Evolutionary conservation across 768 basidiomycete genomes (phyloP).

Genomic region (Amanita polypyramis): DNA sequence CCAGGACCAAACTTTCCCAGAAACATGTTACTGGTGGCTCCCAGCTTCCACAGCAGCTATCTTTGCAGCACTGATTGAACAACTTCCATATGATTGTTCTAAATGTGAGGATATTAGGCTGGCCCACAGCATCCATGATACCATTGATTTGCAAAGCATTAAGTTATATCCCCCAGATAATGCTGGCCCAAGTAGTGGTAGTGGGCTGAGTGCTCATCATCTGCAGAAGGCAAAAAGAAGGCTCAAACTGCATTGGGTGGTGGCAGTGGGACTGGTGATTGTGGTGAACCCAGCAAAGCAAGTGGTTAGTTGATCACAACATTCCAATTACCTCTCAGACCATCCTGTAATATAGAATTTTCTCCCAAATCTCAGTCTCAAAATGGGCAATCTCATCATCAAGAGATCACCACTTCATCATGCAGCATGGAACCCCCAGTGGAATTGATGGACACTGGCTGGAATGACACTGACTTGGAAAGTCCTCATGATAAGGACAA

Average conservation of each 20-base stretch:
- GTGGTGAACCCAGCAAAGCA: background rate
- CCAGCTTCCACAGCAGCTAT: constrained; percentile 7
- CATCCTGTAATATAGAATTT: background rate
- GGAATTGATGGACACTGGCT: too few relatives aligned
- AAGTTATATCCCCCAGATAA: background rate
- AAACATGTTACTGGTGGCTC: constrained; percentile 9
- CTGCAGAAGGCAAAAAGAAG: constrained; percentile 4
- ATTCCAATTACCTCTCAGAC: background rate
- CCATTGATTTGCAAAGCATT: background rate
- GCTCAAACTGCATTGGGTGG: background rate
- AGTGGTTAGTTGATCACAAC: constrained; percentile 2
- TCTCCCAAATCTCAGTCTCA: too few relatives aligned
- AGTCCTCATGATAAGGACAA: constrained; percentile 8
- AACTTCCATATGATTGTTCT: constrained; percentile 1
- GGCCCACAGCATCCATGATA: background rate
- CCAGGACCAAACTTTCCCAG: constrained; percentile 4
- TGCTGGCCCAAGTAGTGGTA: constrained; percentile 1
- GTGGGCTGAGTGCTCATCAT: constrained; percentile 3
- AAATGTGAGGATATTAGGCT: constrained; percentile 6
- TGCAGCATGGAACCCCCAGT: too few relatives aligned
- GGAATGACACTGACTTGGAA: background rate
- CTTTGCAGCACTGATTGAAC: constrained; percentile 8
- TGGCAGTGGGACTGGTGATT: constrained; percentile 6
- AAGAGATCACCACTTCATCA: too few relatives aligned
- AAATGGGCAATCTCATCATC: too few relatives aligned